These are phyloP conservation scores for Fraxinus xanthoxyloides DNA, from an alignment of 305 asterid genomes.

Conservation along the genomic window DNA sequence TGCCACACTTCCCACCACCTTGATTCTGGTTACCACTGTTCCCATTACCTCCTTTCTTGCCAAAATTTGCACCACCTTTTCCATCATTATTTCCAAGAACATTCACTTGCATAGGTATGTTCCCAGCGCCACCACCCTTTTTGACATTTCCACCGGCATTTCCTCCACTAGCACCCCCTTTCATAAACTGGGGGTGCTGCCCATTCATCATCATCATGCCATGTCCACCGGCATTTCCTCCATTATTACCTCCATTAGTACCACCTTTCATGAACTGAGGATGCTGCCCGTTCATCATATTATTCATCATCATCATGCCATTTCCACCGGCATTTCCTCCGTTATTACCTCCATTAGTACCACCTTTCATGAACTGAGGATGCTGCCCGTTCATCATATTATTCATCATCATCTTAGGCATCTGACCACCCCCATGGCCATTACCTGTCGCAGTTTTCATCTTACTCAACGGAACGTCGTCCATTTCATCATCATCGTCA, in stretches of 20 bases:
- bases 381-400: constrained; percentile 33
- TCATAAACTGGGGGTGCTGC: constrained; percentile 27
- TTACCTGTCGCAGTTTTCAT: constrained; percentile 31
- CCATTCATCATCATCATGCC: constrained; percentile 35
- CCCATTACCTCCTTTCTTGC: constrained; percentile 28
- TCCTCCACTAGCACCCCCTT: constrained; percentile 22
- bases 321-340: constrained; percentile 25
- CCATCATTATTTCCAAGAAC: constrained; percentile 15
- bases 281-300: constrained; percentile 33
- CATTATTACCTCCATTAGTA: constrained; percentile 7
- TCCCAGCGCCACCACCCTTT: constrained; percentile 17
- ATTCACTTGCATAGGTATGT: constrained; percentile 26
- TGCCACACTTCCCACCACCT: constrained; percentile 37
- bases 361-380: constrained; percentile 32
- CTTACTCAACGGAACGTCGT: constrained; percentile 22
- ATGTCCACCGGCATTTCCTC: constrained; percentile 16
- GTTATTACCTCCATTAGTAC: constrained; percentile 12
- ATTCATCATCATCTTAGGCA: constrained; percentile 41
- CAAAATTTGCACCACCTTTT: constrained; percentile 19
- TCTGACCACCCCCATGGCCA: constrained; percentile 26
- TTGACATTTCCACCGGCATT: constrained; percentile 1
- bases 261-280: constrained; percentile 31
- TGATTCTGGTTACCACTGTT: constrained; percentile 31
- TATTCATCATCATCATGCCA: constrained; percentile 36
- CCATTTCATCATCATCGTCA: constrained; percentile 40